phyloP scores from a whole-genome alignment of 371 early-diverging fungal species.

The Nosema muscidifuracis region DNA sequence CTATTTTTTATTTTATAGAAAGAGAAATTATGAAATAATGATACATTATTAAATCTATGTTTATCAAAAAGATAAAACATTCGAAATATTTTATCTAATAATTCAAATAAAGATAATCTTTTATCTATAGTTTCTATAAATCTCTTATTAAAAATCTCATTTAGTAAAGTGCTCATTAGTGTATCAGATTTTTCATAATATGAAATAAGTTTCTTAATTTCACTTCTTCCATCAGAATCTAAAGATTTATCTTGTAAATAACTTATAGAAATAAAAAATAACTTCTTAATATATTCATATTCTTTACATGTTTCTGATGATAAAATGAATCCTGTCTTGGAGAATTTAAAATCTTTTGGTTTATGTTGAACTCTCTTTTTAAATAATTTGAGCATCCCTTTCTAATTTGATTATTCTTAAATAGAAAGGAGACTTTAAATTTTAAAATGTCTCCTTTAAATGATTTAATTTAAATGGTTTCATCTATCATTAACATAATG shows the following conservation, averaged over 20 bases:
- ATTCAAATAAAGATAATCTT: constrained; percentile 2
- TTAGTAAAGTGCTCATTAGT: not conserved
- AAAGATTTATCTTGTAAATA: not conserved
- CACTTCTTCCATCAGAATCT: not conserved
- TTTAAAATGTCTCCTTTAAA: too few species aligned
- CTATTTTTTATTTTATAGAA: constrained; percentile 4
- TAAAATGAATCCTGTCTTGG: not conserved
- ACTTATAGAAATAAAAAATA: not conserved
- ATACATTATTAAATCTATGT: not conserved
- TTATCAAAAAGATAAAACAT: constrained; percentile 16
- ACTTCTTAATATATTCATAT: constrained; percentile 7
- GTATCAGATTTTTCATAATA: constrained; percentile 21
- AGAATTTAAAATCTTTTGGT: constrained; percentile 15
- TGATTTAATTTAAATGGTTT: too few species aligned
- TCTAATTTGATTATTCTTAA: too few species aligned
- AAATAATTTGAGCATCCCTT: not conserved
- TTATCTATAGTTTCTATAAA: constrained; percentile 19
- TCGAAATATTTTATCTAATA: constrained; percentile 16
- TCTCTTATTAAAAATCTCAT: constrained; percentile 8
- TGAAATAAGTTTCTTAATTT: not conserved
- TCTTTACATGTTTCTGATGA: constrained; percentile 7
- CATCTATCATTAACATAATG: too few species aligned
- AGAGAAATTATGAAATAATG: not conserved
- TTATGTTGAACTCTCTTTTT: not conserved
- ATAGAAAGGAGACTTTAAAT: too few species aligned